Base-by-base conservation (phyloP, 257 asterid species). In the Oldenlandia corymbosa region DNA sequence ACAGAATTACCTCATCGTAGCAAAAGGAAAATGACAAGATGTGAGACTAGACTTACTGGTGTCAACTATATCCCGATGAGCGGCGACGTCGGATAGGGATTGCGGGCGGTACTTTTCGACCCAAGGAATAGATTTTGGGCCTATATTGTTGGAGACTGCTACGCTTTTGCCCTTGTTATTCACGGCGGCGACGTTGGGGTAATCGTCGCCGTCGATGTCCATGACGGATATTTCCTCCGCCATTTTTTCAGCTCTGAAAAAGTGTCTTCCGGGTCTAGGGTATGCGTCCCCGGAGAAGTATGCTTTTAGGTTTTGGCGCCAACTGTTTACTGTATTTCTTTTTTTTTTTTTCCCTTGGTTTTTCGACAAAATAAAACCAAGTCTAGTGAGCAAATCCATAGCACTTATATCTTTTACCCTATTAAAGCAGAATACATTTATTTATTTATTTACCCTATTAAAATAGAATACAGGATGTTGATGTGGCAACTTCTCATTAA, bases 71-170 rank as follows among this genome's bases (percentile, higher is more conserved):
- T 90, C 99, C 3, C 96, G 97, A 77, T 93, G 99, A 42, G 96
- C 99, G 28, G 97, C 97, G 63, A 93, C 97, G 79, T 93, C 99
- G 61, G 88, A 86, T 7, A 93, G 90, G 39, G 99, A 84, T 65
- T 90, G 94, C 48, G 99, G 99, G 47, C 99, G 96, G 77, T 81
- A 84, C 79, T 93, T 90, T 84, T 93, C 97, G 54, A 93, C 99
- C 99, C 99, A 93, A 36, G 97, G 99, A 16, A 79, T 80, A 66
- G 94, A 78, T 74, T 69, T 85, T 41, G 91, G 18, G 65, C 78
- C 87, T 11, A 79, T 59, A 49, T 68, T 54, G 59, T 79, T 67
- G 28, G 84, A 42, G 67, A 71, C 75, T 70, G 75, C 76, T 30
- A 71, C 81, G 76, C 56, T 69, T 74, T 84, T 86, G 28, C 93